Evolutionary conservation across 2,329 filamentous ascomycete species (phyloP).

Genomic region (Gliomastix tumulicola): DNA sequence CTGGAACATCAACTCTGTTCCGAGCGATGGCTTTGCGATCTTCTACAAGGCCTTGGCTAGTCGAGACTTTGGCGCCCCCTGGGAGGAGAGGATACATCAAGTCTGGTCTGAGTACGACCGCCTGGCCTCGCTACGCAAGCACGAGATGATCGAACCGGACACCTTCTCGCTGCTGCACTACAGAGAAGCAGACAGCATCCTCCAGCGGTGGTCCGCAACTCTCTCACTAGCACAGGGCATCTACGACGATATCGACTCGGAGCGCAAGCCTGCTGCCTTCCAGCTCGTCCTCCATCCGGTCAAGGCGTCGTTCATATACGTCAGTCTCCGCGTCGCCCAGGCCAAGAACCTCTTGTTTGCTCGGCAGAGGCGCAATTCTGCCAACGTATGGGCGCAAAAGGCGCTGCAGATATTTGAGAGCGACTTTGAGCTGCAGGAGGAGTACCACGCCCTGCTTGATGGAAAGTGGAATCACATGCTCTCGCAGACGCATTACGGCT

Average conservation of each 20-base stretch:
- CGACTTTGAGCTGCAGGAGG: slow-evolving; percentile 39
- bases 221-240: slow-evolving; percentile 34
- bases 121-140: slow-evolving; percentile 45
- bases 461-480: slow-evolving; percentile 34
- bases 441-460: slow-evolving; percentile 36
- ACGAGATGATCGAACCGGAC: slow-evolving; percentile 49
- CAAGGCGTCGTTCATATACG: slow-evolving; percentile 47
- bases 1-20: slow-evolving; percentile 43
- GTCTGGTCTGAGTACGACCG: slow-evolving; percentile 46
- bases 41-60: slow-evolving; percentile 40
- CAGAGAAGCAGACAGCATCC: slow-evolving; percentile 47
- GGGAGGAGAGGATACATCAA: slow-evolving; percentile 36
- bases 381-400: slow-evolving; percentile 39
- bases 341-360: slow-evolving; percentile 47
- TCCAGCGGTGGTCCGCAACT: slow-evolving; percentile 45
- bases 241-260: slow-evolving; percentile 30
- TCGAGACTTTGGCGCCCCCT: slow-evolving; percentile 40
- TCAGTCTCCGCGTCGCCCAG: slow-evolving; percentile 36
- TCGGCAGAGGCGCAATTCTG: slow-evolving; percentile 46
- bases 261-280: slow-evolving; percentile 47
- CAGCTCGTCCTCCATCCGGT: slow-evolving; percentile 55
- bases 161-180: slow-evolving; percentile 55
- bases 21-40: slow-evolving; percentile 22
- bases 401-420: slow-evolving; percentile 41
- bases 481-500: slow-evolving; percentile 39